These are phyloP conservation scores for Cordyceps militaris DNA, from an alignment of 2,329 filamentous ascomycete genomes.

Conservation along the genomic window DNA sequence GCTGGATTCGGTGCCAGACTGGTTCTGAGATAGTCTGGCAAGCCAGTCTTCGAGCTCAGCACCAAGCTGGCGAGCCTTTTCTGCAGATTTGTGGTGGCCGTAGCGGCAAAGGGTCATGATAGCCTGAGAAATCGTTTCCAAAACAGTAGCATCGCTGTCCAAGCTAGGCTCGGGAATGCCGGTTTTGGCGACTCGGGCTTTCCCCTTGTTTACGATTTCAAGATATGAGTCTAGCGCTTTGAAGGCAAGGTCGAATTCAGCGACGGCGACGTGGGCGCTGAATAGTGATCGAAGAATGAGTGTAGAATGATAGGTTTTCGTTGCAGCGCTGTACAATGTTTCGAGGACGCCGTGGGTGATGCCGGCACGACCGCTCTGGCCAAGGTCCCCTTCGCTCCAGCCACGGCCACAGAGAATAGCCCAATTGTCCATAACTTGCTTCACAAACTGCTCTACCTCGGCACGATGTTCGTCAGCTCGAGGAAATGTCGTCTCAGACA, in stretches of 20 bases:
- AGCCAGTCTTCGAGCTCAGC: constrained; percentile 69
- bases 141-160: constrained; percentile 69
- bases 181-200: constrained; percentile 74
- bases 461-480: constrained; percentile 70
- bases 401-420: constrained; percentile 67
- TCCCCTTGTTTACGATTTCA: constrained; percentile 78
- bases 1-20: constrained; percentile 9
- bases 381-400: constrained; percentile 76
- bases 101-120: constrained; percentile 77
- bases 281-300: constrained; percentile 81
- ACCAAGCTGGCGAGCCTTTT: constrained; percentile 69
- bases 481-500: constrained; percentile 77
- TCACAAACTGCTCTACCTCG: constrained; percentile 76
- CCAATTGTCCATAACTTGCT: constrained; percentile 81
- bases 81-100: constrained; percentile 64
- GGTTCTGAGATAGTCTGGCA: constrained; percentile 46
- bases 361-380: constrained; percentile 69
- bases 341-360: constrained; percentile 74
- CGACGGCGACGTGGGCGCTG: constrained; percentile 75
- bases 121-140: constrained; percentile 73
- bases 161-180: constrained; percentile 63
- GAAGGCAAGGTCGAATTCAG: constrained; percentile 87
- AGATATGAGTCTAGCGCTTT: constrained; percentile 89
- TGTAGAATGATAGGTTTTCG: constrained; percentile 93
- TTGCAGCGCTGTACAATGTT: constrained; percentile 81